Base-by-base conservation (phyloP, 768 basidiomycete species). In the Lactarius quietus region DNA sequence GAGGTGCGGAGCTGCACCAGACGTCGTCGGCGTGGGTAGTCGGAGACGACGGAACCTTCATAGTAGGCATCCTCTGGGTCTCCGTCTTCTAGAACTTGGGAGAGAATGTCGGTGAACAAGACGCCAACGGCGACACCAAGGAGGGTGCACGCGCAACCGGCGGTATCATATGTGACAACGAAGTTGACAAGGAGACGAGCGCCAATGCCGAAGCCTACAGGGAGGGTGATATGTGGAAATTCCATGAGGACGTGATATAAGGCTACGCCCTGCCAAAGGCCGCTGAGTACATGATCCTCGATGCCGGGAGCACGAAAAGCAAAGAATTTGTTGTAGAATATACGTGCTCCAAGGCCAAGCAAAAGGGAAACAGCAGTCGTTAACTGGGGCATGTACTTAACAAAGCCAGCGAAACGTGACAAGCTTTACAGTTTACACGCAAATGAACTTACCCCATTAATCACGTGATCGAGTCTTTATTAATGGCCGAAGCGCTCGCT, bases 251-350 rank as follows among this genome's bases (percentile, higher is more conserved):
- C 80, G 71, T 84, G 87, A 71, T 90, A 87, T 59, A 93, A 78
- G 29, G 83, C 87, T 68, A 89, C 84, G 57, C 90, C 90, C 74
- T 91, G 88, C 82, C 88, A 86, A 70, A 87, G 81, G 58, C 90
- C 90, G 58, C 83, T 76, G 63, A 93, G 84, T 72, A 91, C 76
- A 70, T 81, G 80, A 71, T 89, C 84, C 65, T 82, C 82, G 48
- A 87, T 74, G 69, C 83, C 76, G 31, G 82, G 67, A 26, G 73
- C 70, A 33, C 74, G 64, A 78, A 78, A 68, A 77, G 77, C 67
- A 79, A 83, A 68, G 85, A 72, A 75, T 66, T 81, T 79, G 77
- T 89, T 86, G 69, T 90, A 76, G 60, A 85, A 75, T 62, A 92
- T 83, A 66, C 90, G 89, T 56, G 86, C 86, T 69, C 88, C 87